Conservation (phyloP, 441 rosid genomes). For the Corymbia calophylla region DNA sequence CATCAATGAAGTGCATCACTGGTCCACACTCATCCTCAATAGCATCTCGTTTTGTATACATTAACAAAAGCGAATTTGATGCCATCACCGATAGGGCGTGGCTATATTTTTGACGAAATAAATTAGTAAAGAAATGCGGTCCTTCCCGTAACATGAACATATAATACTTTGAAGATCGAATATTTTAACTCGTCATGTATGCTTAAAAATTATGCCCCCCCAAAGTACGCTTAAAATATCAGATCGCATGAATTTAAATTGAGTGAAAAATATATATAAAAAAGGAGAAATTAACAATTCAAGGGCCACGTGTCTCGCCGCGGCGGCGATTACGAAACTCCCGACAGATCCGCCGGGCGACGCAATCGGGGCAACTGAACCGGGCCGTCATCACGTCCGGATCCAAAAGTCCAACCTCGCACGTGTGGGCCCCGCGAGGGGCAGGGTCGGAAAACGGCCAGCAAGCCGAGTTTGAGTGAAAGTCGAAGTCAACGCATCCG, state of each 20-base stretch:
- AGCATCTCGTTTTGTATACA: background rate
- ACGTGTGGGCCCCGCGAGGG: background rate
- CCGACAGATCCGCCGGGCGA: background rate
- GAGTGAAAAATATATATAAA: background rate
- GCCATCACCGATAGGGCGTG: too few relatives aligned
- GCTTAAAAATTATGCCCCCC: background rate
- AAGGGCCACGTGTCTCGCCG: background rate
- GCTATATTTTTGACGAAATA: too few relatives aligned
- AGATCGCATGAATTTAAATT: background rate
- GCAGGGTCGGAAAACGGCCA: background rate
- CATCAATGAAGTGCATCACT: background rate
- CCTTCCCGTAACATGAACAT: fast-evolving
- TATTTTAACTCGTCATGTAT: background rate
- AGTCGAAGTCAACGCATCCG: background rate
- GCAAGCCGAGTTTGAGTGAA: background rate
- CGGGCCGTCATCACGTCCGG: background rate
- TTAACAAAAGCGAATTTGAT: too few relatives aligned
- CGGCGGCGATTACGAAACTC: background rate
- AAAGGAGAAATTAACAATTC: background rate
- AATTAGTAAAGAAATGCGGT: too few relatives aligned
- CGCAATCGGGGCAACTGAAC: background rate
- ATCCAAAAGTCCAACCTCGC: background rate
- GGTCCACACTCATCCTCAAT: background rate
- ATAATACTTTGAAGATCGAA: background rate
- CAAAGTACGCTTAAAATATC: background rate